Evolutionary conservation across 2,329 filamentous ascomycete species (phyloP), one percentile per base, ranked within the genome.

Genomic region (Aspergillus sojae): DNA sequence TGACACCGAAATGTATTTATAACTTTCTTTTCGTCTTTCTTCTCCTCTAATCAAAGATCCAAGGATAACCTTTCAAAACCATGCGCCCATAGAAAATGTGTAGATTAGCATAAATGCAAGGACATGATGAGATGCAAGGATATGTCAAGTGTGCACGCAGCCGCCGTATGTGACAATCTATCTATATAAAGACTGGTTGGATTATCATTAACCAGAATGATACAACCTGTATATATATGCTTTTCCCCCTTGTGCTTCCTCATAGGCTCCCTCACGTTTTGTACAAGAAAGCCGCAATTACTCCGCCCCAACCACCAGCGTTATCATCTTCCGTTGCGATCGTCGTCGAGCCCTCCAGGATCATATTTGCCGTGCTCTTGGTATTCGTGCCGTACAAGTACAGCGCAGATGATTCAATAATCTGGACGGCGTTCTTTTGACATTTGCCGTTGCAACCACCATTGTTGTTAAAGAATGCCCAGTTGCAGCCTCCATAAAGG

Each of bases 381-480:
- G 71, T 70, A 14, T 75, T 73, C 0, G 71, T 74, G 3, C 73
- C 72, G 48, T 74, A 75, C 4, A 75, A 54, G 55, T 75, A 74
- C 1, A 77, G 28, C 11, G 63, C 58, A 9, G 65, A 66, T 9
- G 72, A 75, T n/a, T 67, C 61, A 5, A 64, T 21, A 21, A 76
- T 67, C 9, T 72, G 68, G 46, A 77, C 66, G 11, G 74, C 72
- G 61, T 80, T 80, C 62, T 73, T 68, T 69, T 80, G 78, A 62
- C 79, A 80, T 39, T 74, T 70, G 11, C 77, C 77, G 36, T 74
- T 67, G 48, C 74, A 75, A 3, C 70, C 66, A 2, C 66, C 62
- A 36, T 74, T 66, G 65, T 75, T 67, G 70, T 78, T 77, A 66
- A 79, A 80, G 63, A 81, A 81, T 5, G 71, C 71, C 78, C 78